Evolutionary conservation across 2,329 filamentous ascomycete genomes (phyloP).

Genomic region (Chlorencoelia australis): DNA sequence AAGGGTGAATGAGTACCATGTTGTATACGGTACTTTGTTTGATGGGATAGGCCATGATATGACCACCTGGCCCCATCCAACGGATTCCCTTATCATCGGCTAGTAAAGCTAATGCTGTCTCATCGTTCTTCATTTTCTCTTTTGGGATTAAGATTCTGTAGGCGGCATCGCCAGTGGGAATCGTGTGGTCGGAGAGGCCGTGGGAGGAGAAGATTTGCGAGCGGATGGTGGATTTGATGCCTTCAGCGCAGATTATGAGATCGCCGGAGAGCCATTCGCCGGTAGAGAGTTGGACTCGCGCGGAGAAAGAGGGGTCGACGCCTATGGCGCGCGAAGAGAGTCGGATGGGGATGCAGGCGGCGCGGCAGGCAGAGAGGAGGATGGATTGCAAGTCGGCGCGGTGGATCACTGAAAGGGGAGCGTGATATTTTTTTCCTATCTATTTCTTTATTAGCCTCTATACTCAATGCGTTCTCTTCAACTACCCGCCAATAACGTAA

Average conservation of each 20-base stretch:
- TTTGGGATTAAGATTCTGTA: conserved; percentile 44
- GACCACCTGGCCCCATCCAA: conserved; percentile 21
- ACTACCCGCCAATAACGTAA: not conserved
- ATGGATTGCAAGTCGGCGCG: conserved; percentile 2
- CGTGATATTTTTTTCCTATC: conserved; percentile 2
- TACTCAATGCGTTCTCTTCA: too few relatives aligned
- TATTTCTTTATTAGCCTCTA: not conserved
- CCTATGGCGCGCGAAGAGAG: not conserved
- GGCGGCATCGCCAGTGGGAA: conserved; percentile 41
- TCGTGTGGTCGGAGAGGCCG: conserved; percentile 26
- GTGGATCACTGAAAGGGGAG: conserved; percentile 5
- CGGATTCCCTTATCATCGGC: conserved; percentile 41
- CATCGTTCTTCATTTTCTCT: conserved; percentile 31
- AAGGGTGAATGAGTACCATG: conserved; percentile 15
- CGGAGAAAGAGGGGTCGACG: not conserved
- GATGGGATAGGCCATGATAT: conserved; percentile 24
- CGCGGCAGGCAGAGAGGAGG: not conserved
- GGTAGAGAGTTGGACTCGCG: not conserved
- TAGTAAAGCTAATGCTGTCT: conserved; percentile 44
- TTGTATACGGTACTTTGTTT: conserved; percentile 15
- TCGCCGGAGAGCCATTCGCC: conserved; percentile 32
- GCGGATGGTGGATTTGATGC: conserved; percentile 40
- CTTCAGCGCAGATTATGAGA: conserved; percentile 42
- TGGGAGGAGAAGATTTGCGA: conserved; percentile 28
- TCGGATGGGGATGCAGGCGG: not conserved